A percentile compares a stretch with the other conserved stretches of the same genome.
These are phyloP conservation scores for Metschnikowia kunwiensis DNA, from an alignment of 805 yeast genomes.

Conservation along the genomic window DNA sequence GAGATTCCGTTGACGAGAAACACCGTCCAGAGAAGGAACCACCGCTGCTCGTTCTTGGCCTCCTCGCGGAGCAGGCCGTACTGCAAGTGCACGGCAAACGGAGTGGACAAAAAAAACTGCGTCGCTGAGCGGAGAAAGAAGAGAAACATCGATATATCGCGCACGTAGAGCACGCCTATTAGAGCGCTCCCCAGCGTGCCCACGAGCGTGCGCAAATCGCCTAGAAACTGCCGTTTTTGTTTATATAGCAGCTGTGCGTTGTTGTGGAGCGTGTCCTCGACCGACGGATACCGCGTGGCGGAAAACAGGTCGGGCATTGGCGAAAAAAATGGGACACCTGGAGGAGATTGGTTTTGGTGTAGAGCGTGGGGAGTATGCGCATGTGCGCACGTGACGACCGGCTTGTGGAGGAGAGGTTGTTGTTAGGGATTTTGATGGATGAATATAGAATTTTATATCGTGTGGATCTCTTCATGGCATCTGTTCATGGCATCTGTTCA, in stretches of 20 bases:
- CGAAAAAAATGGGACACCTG: background rate
- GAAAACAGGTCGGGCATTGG: conserved; percentile 23
- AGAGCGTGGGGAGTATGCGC: background rate
- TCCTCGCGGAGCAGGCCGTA: conserved; percentile 22
- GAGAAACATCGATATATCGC: conserved; percentile 39
- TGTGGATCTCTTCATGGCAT: no score
- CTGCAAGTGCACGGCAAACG: conserved; percentile 22
- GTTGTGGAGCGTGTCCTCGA: conserved; percentile 39
- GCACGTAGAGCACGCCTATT: conserved; percentile 37
- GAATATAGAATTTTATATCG: no score
- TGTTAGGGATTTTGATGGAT: no score
- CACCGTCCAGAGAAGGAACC: conserved; percentile 26
- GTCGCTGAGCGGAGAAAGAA: conserved; percentile 25
- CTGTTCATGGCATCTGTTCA: no score
- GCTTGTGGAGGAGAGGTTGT: no score
- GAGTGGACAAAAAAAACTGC: conserved; percentile 31
- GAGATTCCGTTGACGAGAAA: conserved; percentile 24
- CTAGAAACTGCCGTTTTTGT: conserved; percentile 39
- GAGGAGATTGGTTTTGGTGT: background rate
- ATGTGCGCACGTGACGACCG: background rate
- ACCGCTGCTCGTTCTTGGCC: conserved; percentile 25
- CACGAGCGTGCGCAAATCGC: conserved; percentile 32
- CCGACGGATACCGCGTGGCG: conserved; percentile 31
- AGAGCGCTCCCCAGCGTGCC: conserved; percentile 36
- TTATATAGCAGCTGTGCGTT: conserved; percentile 41